Conservation (phyloP, 75 land plant genomes). For the Picea sitchensis region DNA sequence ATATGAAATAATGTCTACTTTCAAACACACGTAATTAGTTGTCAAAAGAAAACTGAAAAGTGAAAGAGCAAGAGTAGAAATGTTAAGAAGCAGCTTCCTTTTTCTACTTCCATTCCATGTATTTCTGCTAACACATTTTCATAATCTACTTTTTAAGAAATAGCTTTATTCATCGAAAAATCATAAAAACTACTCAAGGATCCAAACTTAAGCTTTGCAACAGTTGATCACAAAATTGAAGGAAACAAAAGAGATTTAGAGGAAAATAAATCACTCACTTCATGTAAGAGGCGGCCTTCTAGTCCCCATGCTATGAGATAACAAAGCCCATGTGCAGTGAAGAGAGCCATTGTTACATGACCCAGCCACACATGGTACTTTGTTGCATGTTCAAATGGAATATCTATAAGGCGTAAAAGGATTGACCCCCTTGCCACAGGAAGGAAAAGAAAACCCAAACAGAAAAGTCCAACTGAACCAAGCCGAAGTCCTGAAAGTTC, state of each 20-base stretch:
- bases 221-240: not conserved
- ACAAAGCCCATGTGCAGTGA: conserved; percentile 66
- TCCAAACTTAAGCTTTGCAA: not conserved
- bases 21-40: not conserved
- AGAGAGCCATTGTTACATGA: conserved; percentile 70
- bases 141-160: not conserved
- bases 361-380: conserved; percentile 94
- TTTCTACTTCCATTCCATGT: not conserved
- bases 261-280: conserved; percentile 24
- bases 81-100: not conserved
- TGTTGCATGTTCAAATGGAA: conserved; percentile 91
- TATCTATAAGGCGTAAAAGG: conserved; percentile 80
- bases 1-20: not conserved
- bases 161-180: not conserved
- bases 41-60: not conserved
- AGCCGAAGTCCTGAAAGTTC: conserved; percentile 44
- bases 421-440: conserved; percentile 84
- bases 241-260: no score
- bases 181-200: not conserved
- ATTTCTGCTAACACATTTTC: not conserved
- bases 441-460: conserved; percentile 70
- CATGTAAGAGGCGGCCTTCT: conserved; percentile 26
- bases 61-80: not conserved
- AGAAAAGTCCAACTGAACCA: conserved; percentile 52
- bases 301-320: conserved; percentile 51